These are phyloP conservation scores for Solanum commersonii DNA, from an alignment of 257 asterid genomes.

Conservation along the genomic window DNA sequence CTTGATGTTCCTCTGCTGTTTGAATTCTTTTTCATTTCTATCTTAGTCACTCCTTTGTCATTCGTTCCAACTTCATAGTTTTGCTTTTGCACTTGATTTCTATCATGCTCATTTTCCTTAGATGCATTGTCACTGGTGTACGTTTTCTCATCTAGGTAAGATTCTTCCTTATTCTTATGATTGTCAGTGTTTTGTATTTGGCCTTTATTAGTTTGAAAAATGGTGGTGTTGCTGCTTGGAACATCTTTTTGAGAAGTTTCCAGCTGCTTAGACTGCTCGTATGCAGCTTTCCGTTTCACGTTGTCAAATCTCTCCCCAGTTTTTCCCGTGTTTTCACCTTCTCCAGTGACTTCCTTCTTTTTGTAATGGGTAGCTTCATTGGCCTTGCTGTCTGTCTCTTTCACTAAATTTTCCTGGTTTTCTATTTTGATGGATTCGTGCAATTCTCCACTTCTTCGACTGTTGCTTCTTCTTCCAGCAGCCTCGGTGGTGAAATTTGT, in stretches of 20 bases:
- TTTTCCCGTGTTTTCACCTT: neutral
- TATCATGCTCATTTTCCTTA: neutral
- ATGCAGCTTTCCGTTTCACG: conserved; percentile 3
- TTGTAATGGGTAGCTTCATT: neutral
- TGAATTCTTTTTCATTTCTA: conserved; percentile 17
- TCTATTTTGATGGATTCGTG: neutral
- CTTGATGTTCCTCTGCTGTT: neutral
- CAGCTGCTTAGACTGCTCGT: conserved; percentile 2
- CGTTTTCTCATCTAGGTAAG: neutral
- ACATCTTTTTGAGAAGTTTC: neutral
- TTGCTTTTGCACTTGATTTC: neutral
- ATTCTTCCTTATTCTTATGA: neutral
- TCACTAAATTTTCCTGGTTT: neutral
- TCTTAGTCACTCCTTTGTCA: conserved; percentile 9
- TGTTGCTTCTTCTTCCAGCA: neutral
- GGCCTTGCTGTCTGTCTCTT: neutral
- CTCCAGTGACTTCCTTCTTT: neutral
- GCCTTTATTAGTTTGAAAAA: neutral
- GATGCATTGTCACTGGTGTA: neutral
- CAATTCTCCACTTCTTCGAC: neutral
- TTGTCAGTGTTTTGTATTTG: neutral
- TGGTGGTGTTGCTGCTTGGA: neutral
- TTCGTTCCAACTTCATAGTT: neutral
- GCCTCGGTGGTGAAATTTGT: conserved; percentile 3
- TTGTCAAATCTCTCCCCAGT: neutral